Conservation (phyloP, 441 rosid genomes). For the Breynia disticha region DNA sequence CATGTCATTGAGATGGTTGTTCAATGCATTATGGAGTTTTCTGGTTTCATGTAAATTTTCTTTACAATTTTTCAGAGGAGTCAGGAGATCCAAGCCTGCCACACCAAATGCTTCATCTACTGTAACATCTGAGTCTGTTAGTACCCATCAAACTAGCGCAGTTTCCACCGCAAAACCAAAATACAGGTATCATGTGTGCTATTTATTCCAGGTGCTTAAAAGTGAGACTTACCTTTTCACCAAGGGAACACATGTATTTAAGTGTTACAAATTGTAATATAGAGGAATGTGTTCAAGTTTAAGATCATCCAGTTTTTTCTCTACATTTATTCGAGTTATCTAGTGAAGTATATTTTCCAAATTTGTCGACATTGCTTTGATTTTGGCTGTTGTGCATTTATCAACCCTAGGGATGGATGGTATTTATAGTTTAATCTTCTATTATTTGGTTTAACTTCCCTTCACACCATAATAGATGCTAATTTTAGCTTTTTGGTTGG, state of each 20-base stretch:
- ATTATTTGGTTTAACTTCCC: neutral
- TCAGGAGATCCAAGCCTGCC: conserved; percentile 2
- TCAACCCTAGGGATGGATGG: no score
- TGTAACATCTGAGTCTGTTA: conserved; percentile 7
- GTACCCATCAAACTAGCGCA: neutral
- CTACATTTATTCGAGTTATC: no score
- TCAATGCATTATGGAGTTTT: neutral
- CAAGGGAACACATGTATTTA: neutral
- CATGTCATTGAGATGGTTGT: neutral
- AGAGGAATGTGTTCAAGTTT: no score
- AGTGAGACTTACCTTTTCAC: neutral
- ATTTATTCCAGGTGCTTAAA: neutral
- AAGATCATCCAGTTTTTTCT: no score
- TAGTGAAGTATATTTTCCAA: no score
- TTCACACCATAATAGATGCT: neutral
- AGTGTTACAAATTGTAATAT: neutral
- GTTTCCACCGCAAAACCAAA: conserved; percentile 14
- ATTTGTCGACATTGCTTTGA: no score
- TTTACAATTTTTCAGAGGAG: conserved; percentile 1
- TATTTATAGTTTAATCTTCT: no score
- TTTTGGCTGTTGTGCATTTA: no score
- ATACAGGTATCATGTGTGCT: conserved; percentile 12
- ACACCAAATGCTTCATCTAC: neutral
- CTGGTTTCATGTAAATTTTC: neutral
- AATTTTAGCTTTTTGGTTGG: neutral